Conservation (phyloP, 192 early-diverging fungal species). For the Jimgerdemannia lactiflua region DNA sequence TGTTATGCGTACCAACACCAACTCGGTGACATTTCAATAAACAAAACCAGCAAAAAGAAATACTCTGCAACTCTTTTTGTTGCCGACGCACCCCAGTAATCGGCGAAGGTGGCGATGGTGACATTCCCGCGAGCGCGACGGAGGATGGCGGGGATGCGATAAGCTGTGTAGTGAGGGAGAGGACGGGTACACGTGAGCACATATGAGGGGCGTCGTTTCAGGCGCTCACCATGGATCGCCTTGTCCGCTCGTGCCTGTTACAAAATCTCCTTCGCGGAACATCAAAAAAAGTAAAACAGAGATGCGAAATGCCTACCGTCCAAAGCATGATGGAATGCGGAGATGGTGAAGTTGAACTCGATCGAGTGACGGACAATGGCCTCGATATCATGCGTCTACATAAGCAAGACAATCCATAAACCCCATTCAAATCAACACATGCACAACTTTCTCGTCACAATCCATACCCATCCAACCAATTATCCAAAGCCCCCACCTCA, state of each 20-base stretch:
- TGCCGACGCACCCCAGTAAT: slow-evolving; percentile 38
- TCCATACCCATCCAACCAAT: background rate
- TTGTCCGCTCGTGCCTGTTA: no score
- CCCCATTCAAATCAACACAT: background rate
- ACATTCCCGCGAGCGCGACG: slow-evolving; percentile 57
- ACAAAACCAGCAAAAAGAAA: no score
- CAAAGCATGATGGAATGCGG: slow-evolving; percentile 77
- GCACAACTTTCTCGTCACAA: no score
- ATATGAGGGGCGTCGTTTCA: no score
- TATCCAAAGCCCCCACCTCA: background rate
- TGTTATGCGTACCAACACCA: background rate
- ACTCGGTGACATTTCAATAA: no score
- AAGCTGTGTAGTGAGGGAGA: slow-evolving; percentile 33
- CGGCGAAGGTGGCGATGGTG: slow-evolving; percentile 68
- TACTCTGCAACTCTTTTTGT: background rate
- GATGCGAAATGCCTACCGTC: slow-evolving; percentile 24
- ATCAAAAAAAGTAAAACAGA: no score
- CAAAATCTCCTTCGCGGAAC: no score
- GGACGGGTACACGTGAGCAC: no score
- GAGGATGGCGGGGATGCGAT: slow-evolving; percentile 61
- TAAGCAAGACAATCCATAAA: background rate
- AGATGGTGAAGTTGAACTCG: slow-evolving; percentile 73
- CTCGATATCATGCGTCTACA: slow-evolving; percentile 61
- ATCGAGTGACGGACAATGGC: slow-evolving; percentile 66
- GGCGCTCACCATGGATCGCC: no score